A percentile compares a stretch with the other conserved stretches of the same genome.
These are phyloP conservation scores for Exobasidium cylindrosporum DNA, from an alignment of 1,284 basidiomycete species.

Conservation along the genomic window DNA sequence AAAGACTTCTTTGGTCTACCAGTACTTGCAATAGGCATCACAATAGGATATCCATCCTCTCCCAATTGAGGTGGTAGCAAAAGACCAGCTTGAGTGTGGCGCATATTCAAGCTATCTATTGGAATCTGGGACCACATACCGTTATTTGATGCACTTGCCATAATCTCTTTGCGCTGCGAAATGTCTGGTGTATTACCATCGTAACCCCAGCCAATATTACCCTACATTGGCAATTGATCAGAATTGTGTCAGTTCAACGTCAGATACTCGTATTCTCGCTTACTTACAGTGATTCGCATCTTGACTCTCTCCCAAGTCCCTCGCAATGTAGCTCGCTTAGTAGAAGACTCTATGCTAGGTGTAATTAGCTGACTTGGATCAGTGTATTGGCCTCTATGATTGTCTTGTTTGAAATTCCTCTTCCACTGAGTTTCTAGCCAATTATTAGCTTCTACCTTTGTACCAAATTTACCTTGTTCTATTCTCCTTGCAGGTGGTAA, in stretches of 20 bases:
- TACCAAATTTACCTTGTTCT: conserved; percentile 23
- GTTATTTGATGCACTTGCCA: neutral
- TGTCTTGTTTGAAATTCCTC: neutral
- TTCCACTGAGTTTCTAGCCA: conserved; percentile 23
- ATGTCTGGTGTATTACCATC: conserved; percentile 66
- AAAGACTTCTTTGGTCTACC: no score
- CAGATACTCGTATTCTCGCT: neutral
- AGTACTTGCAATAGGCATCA: no score
- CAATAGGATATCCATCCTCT: neutral
- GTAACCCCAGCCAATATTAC: conserved; percentile 67
- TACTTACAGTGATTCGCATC: conserved; percentile 16
- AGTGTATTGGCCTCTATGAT: no score
- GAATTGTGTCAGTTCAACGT: neutral
- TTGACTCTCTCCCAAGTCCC: conserved; percentile 14
- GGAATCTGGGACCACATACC: neutral
- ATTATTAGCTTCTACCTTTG: conserved; percentile 21
- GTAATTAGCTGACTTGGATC: no score
- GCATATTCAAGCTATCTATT: neutral
- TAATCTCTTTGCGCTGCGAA: neutral
- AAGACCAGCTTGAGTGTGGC: neutral
- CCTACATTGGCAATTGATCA: neutral
- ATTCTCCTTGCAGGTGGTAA: conserved; percentile 20
- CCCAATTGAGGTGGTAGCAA: conserved; percentile 6
- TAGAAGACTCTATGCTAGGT: no score
- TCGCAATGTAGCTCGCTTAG: conserved; percentile 3